Evolutionary conservation across 1,284 basidiomycete genomes (phyloP).

Genomic region (Pascua sp.): DNA sequence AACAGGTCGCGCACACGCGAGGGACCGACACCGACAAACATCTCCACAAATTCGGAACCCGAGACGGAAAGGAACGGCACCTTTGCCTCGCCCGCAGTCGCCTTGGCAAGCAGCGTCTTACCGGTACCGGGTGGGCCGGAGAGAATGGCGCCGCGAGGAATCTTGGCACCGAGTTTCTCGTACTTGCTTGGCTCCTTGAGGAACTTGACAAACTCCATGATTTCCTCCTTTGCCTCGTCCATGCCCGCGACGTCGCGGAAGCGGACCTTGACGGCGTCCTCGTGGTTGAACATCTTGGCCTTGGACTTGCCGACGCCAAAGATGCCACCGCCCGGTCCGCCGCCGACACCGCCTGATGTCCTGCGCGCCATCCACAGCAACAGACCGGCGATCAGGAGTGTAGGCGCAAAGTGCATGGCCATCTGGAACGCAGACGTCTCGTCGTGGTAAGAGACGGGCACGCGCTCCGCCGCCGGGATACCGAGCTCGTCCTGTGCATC

Average conservation of each 20-base stretch:
- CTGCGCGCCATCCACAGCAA: slow-evolving; percentile 85
- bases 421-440: slow-evolving; percentile 83
- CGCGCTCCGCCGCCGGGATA: slow-evolving; percentile 85
- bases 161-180: slow-evolving; percentile 95
- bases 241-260: slow-evolving; percentile 97
- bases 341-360: slow-evolving; percentile 58
- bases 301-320: slow-evolving; percentile 96
- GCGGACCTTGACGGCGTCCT: slow-evolving; percentile 87
- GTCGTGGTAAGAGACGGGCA: slow-evolving; percentile 95
- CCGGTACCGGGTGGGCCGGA: slow-evolving; percentile 98
- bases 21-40: slow-evolving; percentile 99
- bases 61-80: slow-evolving; percentile 98
- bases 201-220: slow-evolving; percentile 99
- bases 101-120: slow-evolving; percentile 96
- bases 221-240: slow-evolving; percentile 99
- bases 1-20: slow-evolving; percentile 97
- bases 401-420: slow-evolving; percentile 88
- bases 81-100: slow-evolving; percentile 93
- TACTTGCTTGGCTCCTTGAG: slow-evolving; percentile 93
- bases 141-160: slow-evolving; percentile 95
- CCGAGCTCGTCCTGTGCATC: slow-evolving; percentile 89
- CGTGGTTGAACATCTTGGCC: slow-evolving; percentile 96
- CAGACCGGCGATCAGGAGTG: slow-evolving; percentile 82
- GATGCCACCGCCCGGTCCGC: slow-evolving; percentile 70
- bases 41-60: slow-evolving; percentile 98